A percentile compares a stretch with the other conserved stretches of the same genome.
These are phyloP conservation scores for Pyrenophora seminiperda DNA, from an alignment of 2,329 filamentous ascomycete species.

Conservation along the genomic window DNA sequence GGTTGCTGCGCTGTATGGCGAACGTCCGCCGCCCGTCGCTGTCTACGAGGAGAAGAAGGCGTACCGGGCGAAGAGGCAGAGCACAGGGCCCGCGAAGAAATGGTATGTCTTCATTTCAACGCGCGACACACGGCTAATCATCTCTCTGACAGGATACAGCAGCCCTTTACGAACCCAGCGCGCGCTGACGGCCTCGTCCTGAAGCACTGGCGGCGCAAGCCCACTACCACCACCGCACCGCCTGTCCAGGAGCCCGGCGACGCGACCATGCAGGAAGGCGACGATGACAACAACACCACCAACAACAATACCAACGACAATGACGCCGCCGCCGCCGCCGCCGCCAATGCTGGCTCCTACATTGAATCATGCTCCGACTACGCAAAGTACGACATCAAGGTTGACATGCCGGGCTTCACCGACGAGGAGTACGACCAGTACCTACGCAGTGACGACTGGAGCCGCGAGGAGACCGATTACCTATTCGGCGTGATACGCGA, in stretches of 20 bases:
- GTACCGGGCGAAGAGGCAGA: conserved; percentile 48
- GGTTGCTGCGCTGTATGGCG: conserved; percentile 49
- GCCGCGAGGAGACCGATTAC: conserved; percentile 92
- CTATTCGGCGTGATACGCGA: conserved; percentile 75
- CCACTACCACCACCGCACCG: conserved; percentile 32
- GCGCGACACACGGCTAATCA: conserved; percentile 16
- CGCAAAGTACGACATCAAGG: conserved; percentile 84
- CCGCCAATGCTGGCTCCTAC: conserved; percentile 27
- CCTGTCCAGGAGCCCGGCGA: conserved; percentile 41
- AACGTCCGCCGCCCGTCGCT: conserved; percentile 49
- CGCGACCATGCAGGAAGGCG: conserved; percentile 39
- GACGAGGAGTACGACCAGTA: conserved; percentile 83
- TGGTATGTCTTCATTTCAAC: conserved; percentile 31
- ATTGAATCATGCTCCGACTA: conserved; percentile 64
- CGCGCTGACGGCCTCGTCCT: conserved; percentile 73
- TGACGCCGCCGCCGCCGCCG: conserved; percentile 40
- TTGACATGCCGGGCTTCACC: conserved; percentile 79
- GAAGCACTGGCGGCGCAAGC: conserved; percentile 78
- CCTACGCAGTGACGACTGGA: conserved; percentile 79
- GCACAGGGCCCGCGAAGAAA: conserved; percentile 47
- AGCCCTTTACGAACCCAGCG: conserved; percentile 76
- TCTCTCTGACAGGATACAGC: conserved; percentile 35
- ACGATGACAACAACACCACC: conserved; percentile 49
- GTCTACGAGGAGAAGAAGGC: conserved; percentile 49
- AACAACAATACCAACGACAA: too few relatives aligned